Evolutionary conservation across 495 filamentous ascomycete genomes (phyloP).

Genomic region (Hapsidospora chrysogenum): DNA sequence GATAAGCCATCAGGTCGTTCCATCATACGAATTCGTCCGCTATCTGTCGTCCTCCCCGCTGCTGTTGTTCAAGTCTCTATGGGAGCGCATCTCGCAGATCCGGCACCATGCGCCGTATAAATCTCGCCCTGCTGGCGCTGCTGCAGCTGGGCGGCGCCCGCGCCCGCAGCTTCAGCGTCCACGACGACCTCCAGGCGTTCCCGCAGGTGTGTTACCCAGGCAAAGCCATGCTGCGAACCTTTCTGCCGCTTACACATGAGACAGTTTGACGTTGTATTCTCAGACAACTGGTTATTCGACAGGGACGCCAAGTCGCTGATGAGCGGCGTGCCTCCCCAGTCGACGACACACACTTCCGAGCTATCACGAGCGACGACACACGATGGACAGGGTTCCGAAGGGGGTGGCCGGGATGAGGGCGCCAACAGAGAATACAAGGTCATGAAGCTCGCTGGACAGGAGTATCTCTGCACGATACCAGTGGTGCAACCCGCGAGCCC

Average conservation of each 20-base stretch:
- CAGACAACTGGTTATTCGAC: slow-evolving; percentile 57
- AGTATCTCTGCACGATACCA: slow-evolving; percentile 77
- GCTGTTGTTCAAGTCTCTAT: too few species aligned
- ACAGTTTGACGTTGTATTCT: slow-evolving; percentile 71
- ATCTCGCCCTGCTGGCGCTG: slow-evolving; percentile 21
- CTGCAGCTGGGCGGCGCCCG: slow-evolving; percentile 23
- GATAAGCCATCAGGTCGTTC: too few species aligned
- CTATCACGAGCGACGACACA: slow-evolving; percentile 16
- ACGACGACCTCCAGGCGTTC: slow-evolving; percentile 83
- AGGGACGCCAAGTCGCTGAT: slow-evolving; percentile 46
- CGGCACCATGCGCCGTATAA: slow-evolving; percentile 33
- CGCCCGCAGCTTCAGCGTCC: slow-evolving; percentile 39
- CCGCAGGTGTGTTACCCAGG: slow-evolving; percentile 50
- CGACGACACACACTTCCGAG: slow-evolving; percentile 16
- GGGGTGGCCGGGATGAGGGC: slow-evolving; percentile 4
- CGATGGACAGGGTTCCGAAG: slow-evolving; percentile 8
- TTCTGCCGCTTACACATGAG: not conserved
- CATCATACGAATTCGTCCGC: too few species aligned
- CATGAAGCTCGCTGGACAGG: slow-evolving; percentile 50
- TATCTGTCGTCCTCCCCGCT: too few species aligned
- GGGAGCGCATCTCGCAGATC: too few species aligned
- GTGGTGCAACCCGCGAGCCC: slow-evolving; percentile 36
- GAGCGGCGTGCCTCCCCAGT: slow-evolving; percentile 12
- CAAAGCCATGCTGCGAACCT: too few species aligned
- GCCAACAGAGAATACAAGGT: slow-evolving; percentile 39